These are phyloP conservation scores for Coniochaeta sp. DNA, from an alignment of 2,329 filamentous ascomycete species.

Conservation along the genomic window DNA sequence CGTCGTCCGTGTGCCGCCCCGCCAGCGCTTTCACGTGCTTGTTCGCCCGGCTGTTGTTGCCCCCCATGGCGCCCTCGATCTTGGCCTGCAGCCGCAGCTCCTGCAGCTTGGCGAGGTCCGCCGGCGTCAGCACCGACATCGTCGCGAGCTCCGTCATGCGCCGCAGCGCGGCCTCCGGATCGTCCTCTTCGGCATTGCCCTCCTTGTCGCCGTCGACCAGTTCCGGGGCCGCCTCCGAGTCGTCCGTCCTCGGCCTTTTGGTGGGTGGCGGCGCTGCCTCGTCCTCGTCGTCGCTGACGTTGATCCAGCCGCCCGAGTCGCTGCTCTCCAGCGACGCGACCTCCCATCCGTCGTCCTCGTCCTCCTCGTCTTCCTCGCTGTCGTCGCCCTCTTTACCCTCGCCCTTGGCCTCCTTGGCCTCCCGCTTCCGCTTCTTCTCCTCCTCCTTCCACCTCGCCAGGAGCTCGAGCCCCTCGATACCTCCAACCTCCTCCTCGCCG, in stretches of 20 bases:
- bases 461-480: constrained; percentile 87
- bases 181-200: constrained; percentile 28
- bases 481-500: constrained; percentile 72
- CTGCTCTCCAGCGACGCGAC: constrained; percentile 51
- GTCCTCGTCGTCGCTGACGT: constrained; percentile 78
- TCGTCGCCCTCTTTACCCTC: constrained; percentile 54
- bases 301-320: constrained; percentile 86
- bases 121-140: constrained; percentile 87
- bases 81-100: constrained; percentile 73
- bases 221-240: constrained; percentile 23
- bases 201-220: constrained; percentile 18
- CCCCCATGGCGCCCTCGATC: constrained; percentile 58
- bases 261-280: constrained; percentile 54
- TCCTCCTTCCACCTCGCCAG: constrained; percentile 92
- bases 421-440: constrained; percentile 66
- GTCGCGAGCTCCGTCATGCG: constrained; percentile 73
- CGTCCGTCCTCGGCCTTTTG: constrained; percentile 52
- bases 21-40: constrained; percentile 43
- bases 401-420: constrained; percentile 57
- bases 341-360: constrained; percentile 53
- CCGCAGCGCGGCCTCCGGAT: constrained; percentile 31
- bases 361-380: constrained; percentile 56
- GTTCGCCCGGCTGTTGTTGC: constrained; percentile 22
- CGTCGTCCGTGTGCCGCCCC: constrained; percentile 72
- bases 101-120: constrained; percentile 88